Conservation (phyloP, 768 basidiomycete species). For the Pleurotus pulmonarius region DNA sequence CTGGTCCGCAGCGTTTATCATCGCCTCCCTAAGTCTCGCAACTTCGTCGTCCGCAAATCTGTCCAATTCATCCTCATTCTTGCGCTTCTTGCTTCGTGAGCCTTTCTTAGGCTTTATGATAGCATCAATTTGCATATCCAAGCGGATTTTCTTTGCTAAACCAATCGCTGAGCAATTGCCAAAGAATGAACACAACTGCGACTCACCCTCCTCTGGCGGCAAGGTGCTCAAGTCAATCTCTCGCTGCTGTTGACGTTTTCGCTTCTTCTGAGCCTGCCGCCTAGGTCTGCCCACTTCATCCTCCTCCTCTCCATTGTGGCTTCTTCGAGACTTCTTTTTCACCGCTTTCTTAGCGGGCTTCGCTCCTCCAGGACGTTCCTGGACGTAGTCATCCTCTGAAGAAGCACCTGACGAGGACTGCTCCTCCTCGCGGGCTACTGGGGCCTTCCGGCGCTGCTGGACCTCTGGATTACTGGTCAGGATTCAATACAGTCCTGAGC, state of each 20-base stretch:
- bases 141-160: slow-evolving; percentile 68
- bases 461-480: background rate
- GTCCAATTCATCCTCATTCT: slow-evolving; percentile 78
- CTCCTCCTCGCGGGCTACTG: slow-evolving; percentile 43
- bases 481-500: background rate
- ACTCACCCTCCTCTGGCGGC: slow-evolving; percentile 74
- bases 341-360: slow-evolving; percentile 24
- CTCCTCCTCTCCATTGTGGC: slow-evolving; percentile 18
- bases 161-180: background rate
- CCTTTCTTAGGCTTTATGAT: slow-evolving; percentile 81
- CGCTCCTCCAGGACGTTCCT: slow-evolving; percentile 22
- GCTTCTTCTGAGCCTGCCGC: slow-evolving; percentile 34
- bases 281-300: slow-evolving; percentile 27
- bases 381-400: slow-evolving; percentile 50
- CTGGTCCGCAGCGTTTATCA: slow-evolving; percentile 82
- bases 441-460: slow-evolving; percentile 21
- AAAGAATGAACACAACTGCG: background rate
- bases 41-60: slow-evolving; percentile 89
- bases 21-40: slow-evolving; percentile 79
- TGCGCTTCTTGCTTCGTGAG: slow-evolving; percentile 59
- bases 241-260: slow-evolving; percentile 58
- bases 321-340: slow-evolving; percentile 21
- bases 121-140: slow-evolving; percentile 84
- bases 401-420: slow-evolving; percentile 47
- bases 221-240: slow-evolving; percentile 67